A percentile compares a stretch with the other conserved stretches of the same genome.
These are phyloP conservation scores for Nakazawaea pomicola DNA, from an alignment of 805 yeast genomes.

Conservation along the genomic window DNA sequence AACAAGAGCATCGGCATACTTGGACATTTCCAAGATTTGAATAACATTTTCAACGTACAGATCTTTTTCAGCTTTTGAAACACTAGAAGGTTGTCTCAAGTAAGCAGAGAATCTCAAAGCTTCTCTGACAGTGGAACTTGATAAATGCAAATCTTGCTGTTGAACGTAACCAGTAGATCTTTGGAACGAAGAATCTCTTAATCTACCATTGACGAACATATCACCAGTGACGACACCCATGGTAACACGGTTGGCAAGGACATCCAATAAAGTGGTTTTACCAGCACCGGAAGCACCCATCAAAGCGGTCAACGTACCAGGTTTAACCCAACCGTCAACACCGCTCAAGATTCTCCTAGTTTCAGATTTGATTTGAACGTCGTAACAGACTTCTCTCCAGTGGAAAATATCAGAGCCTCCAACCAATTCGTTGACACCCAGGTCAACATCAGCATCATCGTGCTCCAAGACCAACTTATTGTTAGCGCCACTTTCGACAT, in stretches of 20 bases:
- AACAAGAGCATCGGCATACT: slow-evolving; percentile 73
- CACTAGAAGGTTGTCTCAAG: slow-evolving; percentile 61
- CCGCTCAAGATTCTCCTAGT: slow-evolving; percentile 36
- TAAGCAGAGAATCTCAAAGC: slow-evolving; percentile 68
- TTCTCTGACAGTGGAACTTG: slow-evolving; percentile 68
- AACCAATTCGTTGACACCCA: slow-evolving; percentile 25
- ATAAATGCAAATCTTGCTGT: slow-evolving; percentile 74
- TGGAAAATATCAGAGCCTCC: slow-evolving; percentile 46
- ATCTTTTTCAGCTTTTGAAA: slow-evolving; percentile 52
- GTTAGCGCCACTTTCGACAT: slow-evolving; percentile 5
- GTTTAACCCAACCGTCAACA: slow-evolving; percentile 70
- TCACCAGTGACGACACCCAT: slow-evolving; percentile 71
- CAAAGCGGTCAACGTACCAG: slow-evolving; percentile 76
- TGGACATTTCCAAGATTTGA: slow-evolving; percentile 60
- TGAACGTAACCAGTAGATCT: slow-evolving; percentile 78
- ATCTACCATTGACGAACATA: slow-evolving; percentile 64
- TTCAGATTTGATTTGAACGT: slow-evolving; percentile 49
- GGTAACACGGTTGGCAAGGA: slow-evolving; percentile 65
- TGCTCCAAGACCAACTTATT: slow-evolving; percentile 16
- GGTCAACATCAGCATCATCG: slow-evolving; percentile 21
- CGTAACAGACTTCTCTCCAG: slow-evolving; percentile 63
- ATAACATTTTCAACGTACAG: slow-evolving; percentile 68
- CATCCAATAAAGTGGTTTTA: slow-evolving; percentile 71
- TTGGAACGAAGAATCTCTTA: slow-evolving; percentile 62
- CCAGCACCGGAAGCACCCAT: slow-evolving; percentile 92